Base-by-base conservation (phyloP, 225 moss, liverwort and hornwort species). In the Thuidium tamariscinum region DNA sequence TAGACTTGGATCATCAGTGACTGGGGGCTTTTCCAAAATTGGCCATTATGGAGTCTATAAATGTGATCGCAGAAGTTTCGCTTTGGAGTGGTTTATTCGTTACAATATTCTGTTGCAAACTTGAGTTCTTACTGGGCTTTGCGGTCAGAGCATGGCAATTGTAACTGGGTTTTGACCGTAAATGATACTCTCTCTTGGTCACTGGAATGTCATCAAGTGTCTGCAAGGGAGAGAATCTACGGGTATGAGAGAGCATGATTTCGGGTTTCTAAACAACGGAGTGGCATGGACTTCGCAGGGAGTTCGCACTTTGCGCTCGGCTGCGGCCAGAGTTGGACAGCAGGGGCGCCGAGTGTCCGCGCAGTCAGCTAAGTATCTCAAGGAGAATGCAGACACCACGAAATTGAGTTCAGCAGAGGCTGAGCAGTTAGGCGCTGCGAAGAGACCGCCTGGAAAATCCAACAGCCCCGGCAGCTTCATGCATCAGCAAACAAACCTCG, bases 341-440 rank as follows among this genome's bases (percentile, higher is more conserved):
- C 84, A 60, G 78, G 73, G 32, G 72, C 89, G 93, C 72, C 85
- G 66, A 54, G 90, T 93, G 80, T 90, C 87, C 56, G 63, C 79
- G 26, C 90, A 91, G 84, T 81, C 87, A 57, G 78, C 87, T 22
- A 91, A 87, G 77, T 83, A 69, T 62, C 60, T 93, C 46, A 93
- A 93, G 86, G 91, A 87, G 37, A 93, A 93, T 87, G 93, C 93
- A 56, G 93, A 93, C 51, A 91, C 91, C 69, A 91, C 93, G 8
- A 93, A 91, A 78, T 16, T 93, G 85, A 93, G 91, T 72, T n/a
- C 72, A 22, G 91, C 6, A 22, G 93, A 93, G 89, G 91, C 63
- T n/a, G 88, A 80, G 80, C 5, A 51, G 79, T 78, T 93, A 10
- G 93, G 93, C 57, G 91, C 93, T 54, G 72, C 91, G 18, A 93